Evolutionary conservation across 1,284 basidiomycete genomes (phyloP).

Genomic region (Lignosus rhinocerotis): DNA sequence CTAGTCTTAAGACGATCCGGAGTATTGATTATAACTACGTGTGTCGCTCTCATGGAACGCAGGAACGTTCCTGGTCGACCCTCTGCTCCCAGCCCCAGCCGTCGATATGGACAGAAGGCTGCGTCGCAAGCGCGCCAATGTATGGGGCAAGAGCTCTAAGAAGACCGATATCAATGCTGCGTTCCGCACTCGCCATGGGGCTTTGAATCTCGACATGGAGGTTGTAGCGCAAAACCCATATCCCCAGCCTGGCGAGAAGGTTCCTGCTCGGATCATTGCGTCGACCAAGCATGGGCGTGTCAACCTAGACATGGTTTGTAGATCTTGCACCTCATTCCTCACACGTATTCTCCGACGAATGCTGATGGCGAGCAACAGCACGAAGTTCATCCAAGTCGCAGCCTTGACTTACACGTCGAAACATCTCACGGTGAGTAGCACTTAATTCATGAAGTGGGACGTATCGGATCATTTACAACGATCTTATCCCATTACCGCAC

Average conservation of each 20-base stretch:
- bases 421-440: conserved; percentile 24
- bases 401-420: conserved; percentile 30
- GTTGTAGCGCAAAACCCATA: conserved; percentile 11
- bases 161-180: conserved; percentile 26
- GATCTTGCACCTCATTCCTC: neutral
- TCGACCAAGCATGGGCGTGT: conserved; percentile 28
- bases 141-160: conserved; percentile 11
- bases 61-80: conserved; percentile 25
- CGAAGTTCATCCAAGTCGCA: conserved; percentile 26
- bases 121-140: conserved; percentile 6
- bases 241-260: neutral
- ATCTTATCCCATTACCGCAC: neutral
- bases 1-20: neutral
- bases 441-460: neutral
- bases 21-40: neutral
- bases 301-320: conserved; percentile 29
- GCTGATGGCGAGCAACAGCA: conserved; percentile 14
- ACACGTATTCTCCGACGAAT: neutral
- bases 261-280: conserved; percentile 25
- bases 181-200: conserved; percentile 31
- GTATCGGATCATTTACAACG: neutral
- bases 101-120: neutral
- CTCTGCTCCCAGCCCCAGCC: conserved; percentile 10
- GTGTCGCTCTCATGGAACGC: neutral
- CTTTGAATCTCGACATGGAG: conserved; percentile 25